Base-by-base conservation (phyloP, 2,329 filamentous ascomycete species). In the Hortaea sp. region DNA sequence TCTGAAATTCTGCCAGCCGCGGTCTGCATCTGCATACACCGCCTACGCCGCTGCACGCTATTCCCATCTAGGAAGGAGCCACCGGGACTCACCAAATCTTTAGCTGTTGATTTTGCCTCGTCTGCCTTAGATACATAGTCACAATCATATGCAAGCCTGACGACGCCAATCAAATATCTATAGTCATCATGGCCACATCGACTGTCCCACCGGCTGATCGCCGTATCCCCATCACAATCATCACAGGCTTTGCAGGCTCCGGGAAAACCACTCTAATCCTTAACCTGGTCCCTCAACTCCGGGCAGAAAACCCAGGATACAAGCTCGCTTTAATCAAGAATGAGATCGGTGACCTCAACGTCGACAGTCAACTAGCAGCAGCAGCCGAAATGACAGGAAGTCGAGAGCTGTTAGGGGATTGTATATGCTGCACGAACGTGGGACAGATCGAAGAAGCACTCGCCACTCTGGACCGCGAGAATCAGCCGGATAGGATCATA, bases 371-470 rank as follows among this genome's bases (percentile, higher is more conserved):
- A 65, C 82, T 98, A 29, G 90, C 92, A 11, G 76, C 84, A 0
- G 84, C 84, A 10, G 79, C 79, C 42, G 82, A 89, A 52, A 88
- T 98, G 56, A 84, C 87, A 1, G 90, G 88, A 46, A 89, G 95
- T 4, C 85, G 85, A 58, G 92, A 98, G 67, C 77, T 98, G 1
- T 82, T 98, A 45, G 94, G 95, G 65, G 92, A 90, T 55, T 97
- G 92, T 70, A 97, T 98, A 67, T 98, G 92, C 77, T 98, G 92
- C 72, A 97, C 97, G 64, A 83, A 97, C 28, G 90, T 98, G 50
- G 92, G 92, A 11, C 87, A 94, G 66, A 79, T 98, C 6, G 79
- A 80, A 49, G 81, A 84, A 41, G 89, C 90, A 1, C 80, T 98
- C 12, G 69, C 77, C 39, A 82, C 92, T 60, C 80, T 98, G 37